phyloP scores from a whole-genome alignment of 257 asterid species.

The Capsicum rhomboideum region DNA sequence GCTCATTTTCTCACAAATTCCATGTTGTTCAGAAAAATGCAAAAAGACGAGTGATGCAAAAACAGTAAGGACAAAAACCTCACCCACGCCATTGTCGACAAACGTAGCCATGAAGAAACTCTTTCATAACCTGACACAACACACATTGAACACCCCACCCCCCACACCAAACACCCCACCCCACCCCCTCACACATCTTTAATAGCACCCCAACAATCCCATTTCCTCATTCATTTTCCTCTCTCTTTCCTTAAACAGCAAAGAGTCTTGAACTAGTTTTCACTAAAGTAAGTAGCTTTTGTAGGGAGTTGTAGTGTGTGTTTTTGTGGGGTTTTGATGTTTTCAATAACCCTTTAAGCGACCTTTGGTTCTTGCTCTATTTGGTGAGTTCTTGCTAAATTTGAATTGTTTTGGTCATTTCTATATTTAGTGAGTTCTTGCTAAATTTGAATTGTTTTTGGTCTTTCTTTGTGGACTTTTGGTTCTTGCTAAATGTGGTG shows the following conservation, averaged over 20 bases:
- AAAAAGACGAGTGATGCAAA: conserved; percentile 28
- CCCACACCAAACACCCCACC: background rate
- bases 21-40: conserved; percentile 44
- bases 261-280: background rate
- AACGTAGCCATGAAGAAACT: conserved; percentile 35
- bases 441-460: background rate
- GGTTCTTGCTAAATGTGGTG: too few species aligned
- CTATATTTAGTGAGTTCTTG: conserved; percentile 34
- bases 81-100: conserved; percentile 53
- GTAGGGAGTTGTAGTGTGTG: conserved; percentile 12
- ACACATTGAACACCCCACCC: conserved; percentile 3
- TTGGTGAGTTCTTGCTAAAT: conserved; percentile 33
- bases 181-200: background rate
- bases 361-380: conserved; percentile 11
- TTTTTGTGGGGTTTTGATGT: conserved; percentile 17
- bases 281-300: background rate
- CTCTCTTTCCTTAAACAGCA: background rate
- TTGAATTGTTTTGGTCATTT: background rate
- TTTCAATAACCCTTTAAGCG: conserved; percentile 22
- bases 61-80: conserved; percentile 25
- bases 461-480: background rate
- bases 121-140: conserved; percentile 10
- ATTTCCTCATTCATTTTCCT: background rate
- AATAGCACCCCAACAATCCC: background rate
- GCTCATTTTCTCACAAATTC: conserved; percentile 79